phyloP scores from a whole-genome alignment of 1,284 basidiomycete genomes.

The Apiotrichum mycotoxinovorans region DNA sequence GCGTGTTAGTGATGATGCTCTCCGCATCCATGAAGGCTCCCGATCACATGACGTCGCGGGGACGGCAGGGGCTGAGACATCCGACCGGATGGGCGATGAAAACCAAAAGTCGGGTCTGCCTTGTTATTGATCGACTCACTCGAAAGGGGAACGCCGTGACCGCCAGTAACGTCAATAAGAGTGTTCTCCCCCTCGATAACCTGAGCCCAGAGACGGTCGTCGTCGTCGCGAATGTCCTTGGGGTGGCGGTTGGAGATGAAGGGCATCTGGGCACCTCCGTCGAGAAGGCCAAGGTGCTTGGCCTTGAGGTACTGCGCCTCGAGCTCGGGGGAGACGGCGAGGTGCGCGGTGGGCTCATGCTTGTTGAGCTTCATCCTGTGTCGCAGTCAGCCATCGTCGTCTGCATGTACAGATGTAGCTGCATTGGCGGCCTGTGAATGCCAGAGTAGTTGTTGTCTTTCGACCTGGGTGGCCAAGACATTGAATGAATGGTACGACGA shows the following conservation, averaged over 20 bases:
- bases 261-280: conserved; percentile 56
- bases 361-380: conserved; percentile 80
- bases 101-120: too few species aligned
- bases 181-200: conserved; percentile 51
- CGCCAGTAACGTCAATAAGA: conserved; percentile 57
- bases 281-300: conserved; percentile 63
- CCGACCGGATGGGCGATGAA: too few species aligned
- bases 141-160: conserved; percentile 83
- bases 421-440: too few species aligned
- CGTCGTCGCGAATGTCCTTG: conserved; percentile 11
- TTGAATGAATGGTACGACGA: neutral
- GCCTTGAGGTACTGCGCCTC: conserved; percentile 78
- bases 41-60: too few species aligned
- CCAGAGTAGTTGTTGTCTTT: neutral
- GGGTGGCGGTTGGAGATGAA: conserved; percentile 63
- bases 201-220: conserved; percentile 75
- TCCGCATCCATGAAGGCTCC: too few species aligned
- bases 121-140: conserved; percentile 71
- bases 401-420: neutral
- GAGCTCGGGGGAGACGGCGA: conserved; percentile 58
- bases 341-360: conserved; percentile 54
- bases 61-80: too few species aligned
- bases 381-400: neutral
- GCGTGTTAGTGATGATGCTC: neutral
- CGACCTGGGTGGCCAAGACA: conserved; percentile 27